Evolutionary conservation across 2,329 filamentous ascomycete genomes (phyloP).

Genomic region (Calonectria multiphialidica): DNA sequence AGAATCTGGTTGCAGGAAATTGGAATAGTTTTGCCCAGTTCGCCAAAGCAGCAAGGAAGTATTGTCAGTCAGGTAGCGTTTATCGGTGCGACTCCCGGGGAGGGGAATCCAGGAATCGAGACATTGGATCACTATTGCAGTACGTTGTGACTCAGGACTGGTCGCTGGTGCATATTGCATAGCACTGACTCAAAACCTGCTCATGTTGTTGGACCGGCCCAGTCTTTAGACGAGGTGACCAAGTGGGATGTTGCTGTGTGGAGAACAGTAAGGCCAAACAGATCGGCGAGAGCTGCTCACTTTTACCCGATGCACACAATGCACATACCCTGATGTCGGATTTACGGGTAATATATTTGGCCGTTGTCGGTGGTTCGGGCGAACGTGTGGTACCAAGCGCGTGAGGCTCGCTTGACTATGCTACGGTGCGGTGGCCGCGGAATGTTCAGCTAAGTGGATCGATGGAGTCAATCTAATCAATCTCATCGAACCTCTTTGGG

Average conservation of each 20-base stretch:
- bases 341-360: constrained; percentile 11
- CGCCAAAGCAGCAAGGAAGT: background rate
- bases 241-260: background rate
- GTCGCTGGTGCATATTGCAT: background rate
- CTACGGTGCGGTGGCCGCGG: background rate
- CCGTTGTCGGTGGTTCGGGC: constrained; percentile 16
- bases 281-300: background rate
- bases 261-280: background rate
- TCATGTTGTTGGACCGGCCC: background rate
- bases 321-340: background rate
- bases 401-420: background rate
- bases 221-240: constrained; percentile 1
- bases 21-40: background rate
- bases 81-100: background rate
- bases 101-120: too few relatives aligned
- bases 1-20: background rate
- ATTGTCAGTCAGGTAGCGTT: background rate
- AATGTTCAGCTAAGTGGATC: constrained; percentile 6
- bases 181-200: background rate
- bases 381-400: background rate
- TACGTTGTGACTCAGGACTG: background rate
- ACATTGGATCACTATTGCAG: background rate
- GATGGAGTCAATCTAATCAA: constrained; percentile 36
- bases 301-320: background rate
- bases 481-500: constrained; percentile 27